These are phyloP conservation scores for Triticum urartu DNA, from an alignment of 176 grass and related monocot species.

Conservation along the genomic window DNA sequence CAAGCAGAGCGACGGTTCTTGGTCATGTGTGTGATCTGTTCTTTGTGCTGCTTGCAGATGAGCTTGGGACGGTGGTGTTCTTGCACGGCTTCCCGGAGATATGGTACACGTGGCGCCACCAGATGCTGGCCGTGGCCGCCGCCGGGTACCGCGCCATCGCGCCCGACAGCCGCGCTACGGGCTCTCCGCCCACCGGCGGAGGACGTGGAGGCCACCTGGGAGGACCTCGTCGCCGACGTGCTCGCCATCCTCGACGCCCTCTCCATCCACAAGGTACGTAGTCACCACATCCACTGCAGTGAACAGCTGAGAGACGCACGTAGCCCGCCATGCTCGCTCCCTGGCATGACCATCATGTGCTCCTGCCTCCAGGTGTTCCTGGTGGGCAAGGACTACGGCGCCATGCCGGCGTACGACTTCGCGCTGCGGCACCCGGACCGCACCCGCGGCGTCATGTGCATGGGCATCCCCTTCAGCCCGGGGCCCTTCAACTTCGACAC, in stretches of 20 bases:
- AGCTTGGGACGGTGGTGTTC: slow-evolving; percentile 53
- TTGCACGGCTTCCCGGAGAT: slow-evolving; percentile 72
- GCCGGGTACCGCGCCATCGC: slow-evolving; percentile 63
- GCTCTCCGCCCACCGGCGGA: slow-evolving; percentile 53
- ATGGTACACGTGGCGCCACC: slow-evolving; percentile 71
- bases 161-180: slow-evolving; percentile 63
- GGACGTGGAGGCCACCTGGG: slow-evolving; percentile 33
- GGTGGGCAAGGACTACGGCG: slow-evolving; percentile 49
- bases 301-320: background rate
- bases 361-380: slow-evolving; percentile 29
- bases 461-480: slow-evolving; percentile 63
- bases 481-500: background rate
- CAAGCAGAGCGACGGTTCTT: background rate
- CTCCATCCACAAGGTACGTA: background rate
- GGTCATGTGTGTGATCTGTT: background rate
- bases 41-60: background rate
- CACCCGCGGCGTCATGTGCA: slow-evolving; percentile 44
- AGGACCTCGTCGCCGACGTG: slow-evolving; percentile 52
- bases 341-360: background rate
- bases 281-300: background rate
- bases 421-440: slow-evolving; percentile 54
- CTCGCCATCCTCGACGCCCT: slow-evolving; percentile 44
- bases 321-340: background rate
- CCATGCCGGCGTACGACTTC: slow-evolving; percentile 54
- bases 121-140: slow-evolving; percentile 56